Conservation (phyloP, 2,329 filamentous ascomycete species). For the Arthrinium puccinioides region DNA sequence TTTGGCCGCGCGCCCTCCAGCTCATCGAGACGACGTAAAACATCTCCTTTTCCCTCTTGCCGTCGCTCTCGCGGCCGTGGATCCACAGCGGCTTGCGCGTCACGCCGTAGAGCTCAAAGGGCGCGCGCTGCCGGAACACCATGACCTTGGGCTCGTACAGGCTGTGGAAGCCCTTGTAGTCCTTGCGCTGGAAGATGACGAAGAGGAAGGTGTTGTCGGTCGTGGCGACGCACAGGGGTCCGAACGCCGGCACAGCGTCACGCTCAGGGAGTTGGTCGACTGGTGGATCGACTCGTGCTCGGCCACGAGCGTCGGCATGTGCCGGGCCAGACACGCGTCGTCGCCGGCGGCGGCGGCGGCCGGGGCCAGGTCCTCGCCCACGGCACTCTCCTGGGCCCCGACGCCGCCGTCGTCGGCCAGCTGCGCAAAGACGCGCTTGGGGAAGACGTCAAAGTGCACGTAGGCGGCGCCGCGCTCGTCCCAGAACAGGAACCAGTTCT, state of each 20-base stretch:
- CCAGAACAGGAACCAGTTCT: constrained; percentile 60
- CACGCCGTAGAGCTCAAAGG: constrained; percentile 43
- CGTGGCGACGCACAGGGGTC: constrained; percentile 35
- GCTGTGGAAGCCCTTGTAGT: constrained; percentile 36
- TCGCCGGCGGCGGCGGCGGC: constrained; percentile 23
- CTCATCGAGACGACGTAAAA: constrained; percentile 50
- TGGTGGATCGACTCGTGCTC: constrained; percentile 46
- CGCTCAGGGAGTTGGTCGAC: constrained; percentile 48
- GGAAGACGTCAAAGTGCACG: constrained; percentile 45
- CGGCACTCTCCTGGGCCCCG: constrained; percentile 36
- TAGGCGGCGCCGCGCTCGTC: constrained; percentile 37
- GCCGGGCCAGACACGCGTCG: constrained; percentile 34
- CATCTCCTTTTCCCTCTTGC: constrained; percentile 36
- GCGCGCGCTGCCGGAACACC: constrained; percentile 37
- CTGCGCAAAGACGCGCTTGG: constrained; percentile 40
- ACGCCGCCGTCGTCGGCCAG: constrained; percentile 36
- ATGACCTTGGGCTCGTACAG: constrained; percentile 50
- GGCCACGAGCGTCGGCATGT: constrained; percentile 30
- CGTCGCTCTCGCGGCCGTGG: constrained; percentile 31
- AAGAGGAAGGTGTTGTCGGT: constrained; percentile 47
- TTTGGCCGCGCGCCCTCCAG: constrained; percentile 40
- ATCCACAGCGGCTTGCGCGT: constrained; percentile 48
- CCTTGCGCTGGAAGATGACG: constrained; percentile 48
- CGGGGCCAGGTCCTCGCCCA: constrained; percentile 7
- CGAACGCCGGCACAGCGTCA: constrained; percentile 44